Percentiles rank a stretch among this genome's conserved stretches.
Conservation (phyloP, 2,329 filamentous ascomycete species). For the Calonectria leucothoes region DNA sequence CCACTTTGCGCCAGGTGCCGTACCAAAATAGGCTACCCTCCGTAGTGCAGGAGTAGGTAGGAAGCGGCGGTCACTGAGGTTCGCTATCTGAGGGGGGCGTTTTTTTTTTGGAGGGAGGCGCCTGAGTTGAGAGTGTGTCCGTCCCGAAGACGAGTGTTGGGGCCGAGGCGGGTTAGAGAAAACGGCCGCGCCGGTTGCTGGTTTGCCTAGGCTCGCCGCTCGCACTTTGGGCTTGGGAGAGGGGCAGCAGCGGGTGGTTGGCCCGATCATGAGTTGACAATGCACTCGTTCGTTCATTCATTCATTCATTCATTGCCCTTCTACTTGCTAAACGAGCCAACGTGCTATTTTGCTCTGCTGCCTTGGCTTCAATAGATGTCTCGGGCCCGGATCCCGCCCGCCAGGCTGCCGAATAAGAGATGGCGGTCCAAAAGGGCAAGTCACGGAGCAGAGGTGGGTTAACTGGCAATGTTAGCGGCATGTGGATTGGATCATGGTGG, state of each 20-base stretch:
- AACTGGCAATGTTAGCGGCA: neutral
- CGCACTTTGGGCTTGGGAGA: too few species aligned
- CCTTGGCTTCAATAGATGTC: too few species aligned
- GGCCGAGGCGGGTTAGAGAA: constrained; percentile 14
- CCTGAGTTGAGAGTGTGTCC: too few species aligned
- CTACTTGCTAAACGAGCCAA: neutral
- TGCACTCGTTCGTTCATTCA: neutral
- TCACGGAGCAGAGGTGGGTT: neutral
- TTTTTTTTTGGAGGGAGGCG: neutral
- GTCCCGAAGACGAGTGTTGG: constrained; percentile 1
- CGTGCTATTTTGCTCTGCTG: neutral
- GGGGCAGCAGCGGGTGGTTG: neutral
- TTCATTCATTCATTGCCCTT: neutral
- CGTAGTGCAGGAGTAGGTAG: neutral
- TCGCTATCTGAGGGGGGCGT: constrained; percentile 2
- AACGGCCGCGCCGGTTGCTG: constrained; percentile 10
- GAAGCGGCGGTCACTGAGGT: constrained; percentile 7
- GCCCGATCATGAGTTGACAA: neutral
- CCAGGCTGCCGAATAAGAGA: neutral
- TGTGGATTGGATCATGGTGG: constrained; percentile 5
- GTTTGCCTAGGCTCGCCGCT: neutral
- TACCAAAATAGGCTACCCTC: neutral
- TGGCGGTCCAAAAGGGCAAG: neutral
- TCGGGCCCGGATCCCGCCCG: too few species aligned
- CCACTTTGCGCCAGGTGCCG: constrained; percentile 5